Evolutionary conservation across 805 yeast species (phyloP), one percentile per base, ranked within the genome.

Genomic region (Hanseniaspora lindneri): DNA sequence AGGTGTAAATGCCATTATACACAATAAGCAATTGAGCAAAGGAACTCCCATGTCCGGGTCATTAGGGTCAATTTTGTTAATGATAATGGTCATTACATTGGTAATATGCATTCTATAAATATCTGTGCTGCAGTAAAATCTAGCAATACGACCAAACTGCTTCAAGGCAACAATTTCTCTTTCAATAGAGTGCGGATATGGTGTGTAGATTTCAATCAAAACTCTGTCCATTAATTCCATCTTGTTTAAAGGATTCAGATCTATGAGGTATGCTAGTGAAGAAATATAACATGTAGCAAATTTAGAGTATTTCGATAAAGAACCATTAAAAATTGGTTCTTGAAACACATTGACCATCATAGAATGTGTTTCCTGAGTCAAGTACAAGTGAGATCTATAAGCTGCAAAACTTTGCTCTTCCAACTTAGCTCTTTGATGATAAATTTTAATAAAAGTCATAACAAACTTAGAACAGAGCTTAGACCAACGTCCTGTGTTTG

Each of bases 401-500:
- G 60, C 64, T 10, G 60, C 58, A 2, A 61, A 55, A 4, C 56
- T 55, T 44, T 66, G 66, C 28, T 60, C 62, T 56, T 81, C 88
- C 47, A 69, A 63, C 44, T 70, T 65, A 33, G 60, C 66, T 56
- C 94, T 69, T 47, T 74, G 72, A 57, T 79, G 85, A 51, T 76
- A 78, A 53, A 74, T 74, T 42, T 71, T 68, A 0, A 79, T 73
- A 46, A 85, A 65, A 39, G 77, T 73, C 52, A 73, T 71, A n/a
- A 83, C 66, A 24, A 83, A 72, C 50, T 75, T 75, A 0, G 94
- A 72, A 27, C 89, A 74, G 4, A 79, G 67, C 24, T 72, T 63
- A 0, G 94, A 74, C 96, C 97, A 88, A n/a, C 73, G 72, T 0
- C 96, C 97, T n/a, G 71, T 63, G 60, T 88, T 88, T 0, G 97